Evolutionary conservation across 768 basidiomycete genomes (phyloP).

Genomic region (Neoboletus subvelutipes): DNA sequence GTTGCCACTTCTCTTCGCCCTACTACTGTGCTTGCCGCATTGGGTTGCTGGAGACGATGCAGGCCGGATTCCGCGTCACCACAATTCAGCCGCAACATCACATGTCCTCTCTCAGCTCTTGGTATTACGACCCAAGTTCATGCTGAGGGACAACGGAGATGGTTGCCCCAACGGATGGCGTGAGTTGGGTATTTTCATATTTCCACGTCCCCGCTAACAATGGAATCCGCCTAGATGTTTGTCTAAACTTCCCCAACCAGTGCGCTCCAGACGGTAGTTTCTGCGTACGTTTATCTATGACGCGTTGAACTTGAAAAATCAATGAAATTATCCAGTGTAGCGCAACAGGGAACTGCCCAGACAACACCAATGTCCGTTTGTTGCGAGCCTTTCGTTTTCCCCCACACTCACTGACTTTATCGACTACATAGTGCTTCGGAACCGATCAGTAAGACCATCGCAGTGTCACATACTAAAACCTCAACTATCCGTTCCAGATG

Average conservation of each 20-base stretch:
- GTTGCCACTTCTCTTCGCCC: slow-evolving; percentile 9
- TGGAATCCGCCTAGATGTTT: slow-evolving; percentile 11
- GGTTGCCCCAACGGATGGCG: slow-evolving; percentile 15
- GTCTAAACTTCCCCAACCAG: slow-evolving; percentile 16
- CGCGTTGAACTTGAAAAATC: not conserved
- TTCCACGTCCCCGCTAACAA: not conserved
- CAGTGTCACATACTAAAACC: not conserved
- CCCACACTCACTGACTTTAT: not conserved
- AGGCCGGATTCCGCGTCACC: not conserved
- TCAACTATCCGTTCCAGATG: slow-evolving; percentile 9
- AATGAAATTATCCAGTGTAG: slow-evolving; percentile 14
- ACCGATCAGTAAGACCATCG: not conserved
- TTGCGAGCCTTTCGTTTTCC: not conserved
- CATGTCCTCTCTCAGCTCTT: slow-evolving; percentile 14
- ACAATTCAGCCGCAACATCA: slow-evolving; percentile 1
- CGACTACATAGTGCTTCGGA: slow-evolving; percentile 11
- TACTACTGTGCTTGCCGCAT: slow-evolving; percentile 12
- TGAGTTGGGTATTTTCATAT: slow-evolving; percentile 1
- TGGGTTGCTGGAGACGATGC: slow-evolving; percentile 6
- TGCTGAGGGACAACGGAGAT: not conserved
- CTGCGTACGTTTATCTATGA: slow-evolving; percentile 15
- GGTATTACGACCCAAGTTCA: slow-evolving; percentile 8
- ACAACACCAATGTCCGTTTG: slow-evolving; percentile 14
- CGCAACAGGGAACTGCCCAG: slow-evolving; percentile 6
- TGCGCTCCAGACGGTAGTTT: slow-evolving; percentile 20